Conservation (phyloP, 352 stramenopile genomes). For the Pythium grandisporangium region DNA sequence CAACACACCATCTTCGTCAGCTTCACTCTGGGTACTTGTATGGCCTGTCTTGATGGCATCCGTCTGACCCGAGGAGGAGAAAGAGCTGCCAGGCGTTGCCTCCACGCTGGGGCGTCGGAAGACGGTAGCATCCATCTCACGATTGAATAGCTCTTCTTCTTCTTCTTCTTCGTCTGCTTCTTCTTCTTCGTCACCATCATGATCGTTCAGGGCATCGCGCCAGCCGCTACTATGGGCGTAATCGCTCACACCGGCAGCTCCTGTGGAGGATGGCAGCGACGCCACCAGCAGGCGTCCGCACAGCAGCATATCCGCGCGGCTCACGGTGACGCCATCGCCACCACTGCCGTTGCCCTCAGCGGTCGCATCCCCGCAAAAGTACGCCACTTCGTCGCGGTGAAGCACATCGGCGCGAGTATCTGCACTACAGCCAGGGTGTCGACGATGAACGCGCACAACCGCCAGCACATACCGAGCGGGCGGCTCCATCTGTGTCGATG, state of each 20-base stretch:
- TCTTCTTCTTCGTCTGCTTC: slow-evolving; percentile 22
- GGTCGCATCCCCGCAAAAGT: slow-evolving; percentile 9
- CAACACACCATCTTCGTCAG: slow-evolving; percentile 25
- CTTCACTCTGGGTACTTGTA: not conserved
- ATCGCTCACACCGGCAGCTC: slow-evolving; percentile 5
- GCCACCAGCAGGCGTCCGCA: slow-evolving; percentile 15
- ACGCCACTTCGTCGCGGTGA: slow-evolving; percentile 21
- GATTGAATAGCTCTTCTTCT: slow-evolving; percentile 67
- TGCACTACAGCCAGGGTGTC: slow-evolving; percentile 9
- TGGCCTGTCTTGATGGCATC: no score
- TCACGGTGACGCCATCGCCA: slow-evolving; percentile 5
- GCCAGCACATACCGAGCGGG: slow-evolving; percentile 13
- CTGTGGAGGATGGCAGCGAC: slow-evolving; percentile 6
- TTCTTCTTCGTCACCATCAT: slow-evolving; percentile 11
- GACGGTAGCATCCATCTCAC: slow-evolving; percentile 35
- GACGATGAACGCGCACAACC: slow-evolving; percentile 16
- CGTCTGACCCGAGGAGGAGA: no score
- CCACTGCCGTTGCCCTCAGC: no score
- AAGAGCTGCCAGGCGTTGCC: not conserved
- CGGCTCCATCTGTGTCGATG: slow-evolving; percentile 14
- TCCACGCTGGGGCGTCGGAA: slow-evolving; percentile 16
- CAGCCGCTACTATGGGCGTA: not conserved
- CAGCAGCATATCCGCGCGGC: slow-evolving; percentile 13
- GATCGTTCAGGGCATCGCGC: slow-evolving; percentile 3
- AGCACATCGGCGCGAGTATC: slow-evolving; percentile 2